A percentile compares a stretch with the other conserved stretches of the same genome.
Evolutionary conservation across 2,329 filamentous ascomycete genomes (phyloP).

Genomic region (Plenodomus lindquistii): DNA sequence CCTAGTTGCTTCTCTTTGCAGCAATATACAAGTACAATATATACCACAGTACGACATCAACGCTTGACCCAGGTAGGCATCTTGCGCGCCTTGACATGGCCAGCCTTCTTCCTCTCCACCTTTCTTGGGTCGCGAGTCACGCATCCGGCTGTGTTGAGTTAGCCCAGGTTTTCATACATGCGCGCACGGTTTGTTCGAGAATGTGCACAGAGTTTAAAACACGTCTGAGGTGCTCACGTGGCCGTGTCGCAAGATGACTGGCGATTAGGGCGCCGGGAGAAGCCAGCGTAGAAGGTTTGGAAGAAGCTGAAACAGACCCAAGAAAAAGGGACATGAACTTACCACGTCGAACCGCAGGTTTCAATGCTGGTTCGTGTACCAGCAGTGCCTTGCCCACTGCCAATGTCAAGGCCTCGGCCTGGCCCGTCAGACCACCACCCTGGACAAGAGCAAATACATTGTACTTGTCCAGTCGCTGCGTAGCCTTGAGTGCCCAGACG

Average conservation of each 20-base stretch:
- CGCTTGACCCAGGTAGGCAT: constrained; percentile 97
- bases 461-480: constrained; percentile 88
- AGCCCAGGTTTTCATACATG: constrained; percentile 39
- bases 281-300: constrained; percentile 3
- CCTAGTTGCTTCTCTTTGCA: neutral
- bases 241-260: constrained; percentile 2
- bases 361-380: constrained; percentile 89
- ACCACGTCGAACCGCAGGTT: constrained; percentile 87
- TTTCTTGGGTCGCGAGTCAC: constrained; percentile 87
- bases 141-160: constrained; percentile 73
- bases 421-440: constrained; percentile 90
- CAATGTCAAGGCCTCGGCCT: constrained; percentile 91
- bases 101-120: constrained; percentile 98
- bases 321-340: constrained; percentile 48
- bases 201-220: constrained; percentile 7
- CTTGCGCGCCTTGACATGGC: constrained; percentile 95
- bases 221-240: constrained; percentile 6
- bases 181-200: constrained; percentile 10
- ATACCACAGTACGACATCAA: constrained; percentile 44
- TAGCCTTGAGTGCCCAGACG: constrained; percentile 84
- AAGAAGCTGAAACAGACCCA: neutral
- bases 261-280: constrained; percentile 2
- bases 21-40: constrained; percentile 23
- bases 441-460: constrained; percentile 87
- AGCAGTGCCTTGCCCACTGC: constrained; percentile 85